These are phyloP conservation scores for Arthrobotrys sinensis DNA, from an alignment of 2,329 filamentous ascomycete genomes.

Conservation along the genomic window DNA sequence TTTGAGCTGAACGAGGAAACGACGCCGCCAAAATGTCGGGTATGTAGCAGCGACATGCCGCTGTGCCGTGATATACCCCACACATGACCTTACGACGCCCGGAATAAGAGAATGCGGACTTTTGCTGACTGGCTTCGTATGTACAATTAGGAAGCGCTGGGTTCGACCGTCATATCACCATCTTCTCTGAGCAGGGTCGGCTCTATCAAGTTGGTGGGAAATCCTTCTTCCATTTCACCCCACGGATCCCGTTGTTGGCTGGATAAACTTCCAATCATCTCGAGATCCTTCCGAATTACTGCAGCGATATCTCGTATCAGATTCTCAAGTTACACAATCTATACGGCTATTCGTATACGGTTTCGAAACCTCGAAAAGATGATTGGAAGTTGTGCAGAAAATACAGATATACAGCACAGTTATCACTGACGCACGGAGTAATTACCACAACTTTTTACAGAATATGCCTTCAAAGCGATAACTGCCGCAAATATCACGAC, in stretches of 20 bases:
- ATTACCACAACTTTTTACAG: constrained; percentile 70
- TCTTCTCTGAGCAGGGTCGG: constrained; percentile 98
- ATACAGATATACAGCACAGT: constrained; percentile 21
- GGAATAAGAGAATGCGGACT: constrained; percentile 2
- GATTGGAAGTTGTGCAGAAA: constrained; percentile 21
- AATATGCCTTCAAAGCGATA: constrained; percentile 99
- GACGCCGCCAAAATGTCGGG: constrained; percentile 56
- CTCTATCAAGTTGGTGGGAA: constrained; percentile 98
- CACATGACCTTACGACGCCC: constrained; percentile 18
- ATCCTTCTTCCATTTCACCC: constrained; percentile 36
- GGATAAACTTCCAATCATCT: constrained; percentile 36
- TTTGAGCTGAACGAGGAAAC: constrained; percentile 24
- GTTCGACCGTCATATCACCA: constrained; percentile 99
- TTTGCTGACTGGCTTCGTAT: constrained; percentile 34
- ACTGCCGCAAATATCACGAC: constrained; percentile 98
- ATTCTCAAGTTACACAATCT: constrained; percentile 13
- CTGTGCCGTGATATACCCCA: constrained; percentile 19
- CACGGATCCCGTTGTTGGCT: constrained; percentile 15
- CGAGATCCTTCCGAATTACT: constrained; percentile 29
- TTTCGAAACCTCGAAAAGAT: constrained; percentile 25
- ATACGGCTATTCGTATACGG: constrained; percentile 33
- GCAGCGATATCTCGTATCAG: constrained; percentile 48
- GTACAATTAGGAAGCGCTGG: constrained; percentile 79
- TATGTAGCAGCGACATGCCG: constrained; percentile 40
- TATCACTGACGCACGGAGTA: constrained; percentile 53